Evolutionary conservation across 2,329 filamentous ascomycete species (phyloP).

Genomic region (Septoria linicola): DNA sequence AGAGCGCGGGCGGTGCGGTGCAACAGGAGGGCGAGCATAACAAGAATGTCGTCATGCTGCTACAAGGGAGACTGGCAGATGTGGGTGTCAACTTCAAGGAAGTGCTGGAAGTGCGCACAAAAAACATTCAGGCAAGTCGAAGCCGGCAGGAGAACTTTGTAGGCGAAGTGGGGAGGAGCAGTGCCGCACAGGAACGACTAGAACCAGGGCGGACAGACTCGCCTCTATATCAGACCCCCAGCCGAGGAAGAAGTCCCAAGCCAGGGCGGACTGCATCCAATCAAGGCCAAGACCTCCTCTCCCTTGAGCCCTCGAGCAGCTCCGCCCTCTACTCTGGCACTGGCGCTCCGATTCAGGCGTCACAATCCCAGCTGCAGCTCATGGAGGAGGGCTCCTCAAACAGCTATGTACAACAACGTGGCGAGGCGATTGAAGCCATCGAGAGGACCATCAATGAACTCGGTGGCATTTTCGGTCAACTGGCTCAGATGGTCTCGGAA

Average conservation of each 20-base stretch:
- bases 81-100: conserved; percentile 97
- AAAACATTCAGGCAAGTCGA: conserved; percentile 93
- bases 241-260: conserved; percentile 57
- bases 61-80: conserved; percentile 88
- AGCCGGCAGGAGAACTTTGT: conserved; percentile 96
- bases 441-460: conserved; percentile 93
- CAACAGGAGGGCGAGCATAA: conserved; percentile 94
- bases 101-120: conserved; percentile 90
- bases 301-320: conserved; percentile 50
- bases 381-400: conserved; percentile 93
- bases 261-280: conserved; percentile 40
- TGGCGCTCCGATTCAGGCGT: conserved; percentile 22
- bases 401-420: conserved; percentile 86
- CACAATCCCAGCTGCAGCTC: conserved; percentile 75
- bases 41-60: conserved; percentile 89
- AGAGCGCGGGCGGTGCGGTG: conserved; percentile 29
- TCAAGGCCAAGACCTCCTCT: conserved; percentile 39
- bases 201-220: conserved; percentile 46
- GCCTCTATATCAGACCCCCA: conserved; percentile 80
- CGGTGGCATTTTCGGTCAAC: conserved; percentile 86
- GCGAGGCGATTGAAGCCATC: conserved; percentile 94
- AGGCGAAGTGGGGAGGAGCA: conserved; percentile 71
- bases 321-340: conserved; percentile 44
- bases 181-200: conserved; percentile 14
- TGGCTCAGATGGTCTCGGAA: conserved; percentile 95